Evolutionary conservation across 306 rosid species (phyloP).

Genomic region (Prunus fruticosa): DNA sequence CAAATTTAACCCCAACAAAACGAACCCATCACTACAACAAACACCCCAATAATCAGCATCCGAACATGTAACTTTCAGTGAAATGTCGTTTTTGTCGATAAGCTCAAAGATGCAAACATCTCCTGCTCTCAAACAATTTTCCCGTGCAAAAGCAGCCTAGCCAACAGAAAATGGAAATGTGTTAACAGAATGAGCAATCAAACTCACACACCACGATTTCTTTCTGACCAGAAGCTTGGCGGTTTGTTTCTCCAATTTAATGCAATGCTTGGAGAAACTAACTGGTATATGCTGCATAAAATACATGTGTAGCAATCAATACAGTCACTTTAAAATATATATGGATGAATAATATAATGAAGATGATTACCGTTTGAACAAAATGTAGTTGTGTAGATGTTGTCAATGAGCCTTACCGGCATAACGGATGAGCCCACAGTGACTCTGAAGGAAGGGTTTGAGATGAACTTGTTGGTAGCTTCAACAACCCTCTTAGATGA

Average conservation of each 20-base stretch:
- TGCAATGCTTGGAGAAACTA: not conserved
- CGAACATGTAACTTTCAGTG: not conserved
- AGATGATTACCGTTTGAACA: not conserved
- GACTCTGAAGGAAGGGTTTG: conserved; percentile 11
- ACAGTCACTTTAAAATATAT: too few species aligned
- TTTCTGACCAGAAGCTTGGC: conserved; percentile 5
- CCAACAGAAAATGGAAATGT: not conserved
- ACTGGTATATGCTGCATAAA: not conserved
- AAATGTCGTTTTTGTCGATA: not conserved
- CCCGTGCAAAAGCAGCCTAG: not conserved
- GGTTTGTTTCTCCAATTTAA: not conserved
- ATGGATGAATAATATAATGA: not conserved
- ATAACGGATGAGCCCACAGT: not conserved
- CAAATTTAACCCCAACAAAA: not conserved
- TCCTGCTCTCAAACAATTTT: not conserved
- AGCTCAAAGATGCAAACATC: not conserved
- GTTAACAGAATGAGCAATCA: not conserved
- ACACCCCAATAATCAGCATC: not conserved
- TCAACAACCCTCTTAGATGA: not conserved
- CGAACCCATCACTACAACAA: not conserved
- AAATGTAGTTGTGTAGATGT: not conserved
- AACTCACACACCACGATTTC: conserved; percentile 2
- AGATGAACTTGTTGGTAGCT: conserved; percentile 6
- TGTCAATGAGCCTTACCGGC: not conserved
- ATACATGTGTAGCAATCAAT: not conserved